phyloP scores from a whole-genome alignment of 306 rosid species.

The Pterocarpus macrocarpus region DNA sequence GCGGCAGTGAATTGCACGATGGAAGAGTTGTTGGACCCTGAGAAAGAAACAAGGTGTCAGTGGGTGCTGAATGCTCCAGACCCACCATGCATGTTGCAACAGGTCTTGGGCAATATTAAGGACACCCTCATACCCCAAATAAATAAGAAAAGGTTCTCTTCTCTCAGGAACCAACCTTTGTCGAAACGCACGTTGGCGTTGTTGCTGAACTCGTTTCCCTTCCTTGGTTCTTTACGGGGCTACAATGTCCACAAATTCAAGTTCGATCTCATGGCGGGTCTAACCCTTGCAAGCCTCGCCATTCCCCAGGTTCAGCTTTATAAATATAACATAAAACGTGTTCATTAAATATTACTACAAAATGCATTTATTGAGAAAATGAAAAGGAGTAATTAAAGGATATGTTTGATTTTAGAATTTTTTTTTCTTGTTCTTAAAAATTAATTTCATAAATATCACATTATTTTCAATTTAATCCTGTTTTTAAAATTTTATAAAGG shows the following conservation, averaged over 20 bases:
- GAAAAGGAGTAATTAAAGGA: no score
- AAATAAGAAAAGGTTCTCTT: conserved; percentile 36
- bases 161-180: conserved; percentile 49
- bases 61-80: conserved; percentile 76
- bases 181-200: conserved; percentile 28
- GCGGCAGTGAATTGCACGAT: not conserved
- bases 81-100: conserved; percentile 60
- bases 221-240: conserved; percentile 56
- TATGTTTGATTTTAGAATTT: no score
- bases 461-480: no score
- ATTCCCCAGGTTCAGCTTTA: conserved; percentile 79
- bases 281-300: conserved; percentile 77
- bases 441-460: no score
- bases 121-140: conserved; percentile 24
- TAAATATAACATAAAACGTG: no score
- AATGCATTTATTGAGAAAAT: no score
- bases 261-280: conserved; percentile 71
- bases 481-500: no score
- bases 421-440: no score
- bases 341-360: no score
- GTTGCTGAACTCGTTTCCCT: conserved; percentile 56
- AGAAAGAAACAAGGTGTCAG: conserved; percentile 46
- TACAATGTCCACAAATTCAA: conserved; percentile 57
- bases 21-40: conserved; percentile 44
- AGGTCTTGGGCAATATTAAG: conserved; percentile 47